Base-by-base conservation (phyloP, 2,329 filamentous ascomycete genomes). In the Fulvia fulva region DNA sequence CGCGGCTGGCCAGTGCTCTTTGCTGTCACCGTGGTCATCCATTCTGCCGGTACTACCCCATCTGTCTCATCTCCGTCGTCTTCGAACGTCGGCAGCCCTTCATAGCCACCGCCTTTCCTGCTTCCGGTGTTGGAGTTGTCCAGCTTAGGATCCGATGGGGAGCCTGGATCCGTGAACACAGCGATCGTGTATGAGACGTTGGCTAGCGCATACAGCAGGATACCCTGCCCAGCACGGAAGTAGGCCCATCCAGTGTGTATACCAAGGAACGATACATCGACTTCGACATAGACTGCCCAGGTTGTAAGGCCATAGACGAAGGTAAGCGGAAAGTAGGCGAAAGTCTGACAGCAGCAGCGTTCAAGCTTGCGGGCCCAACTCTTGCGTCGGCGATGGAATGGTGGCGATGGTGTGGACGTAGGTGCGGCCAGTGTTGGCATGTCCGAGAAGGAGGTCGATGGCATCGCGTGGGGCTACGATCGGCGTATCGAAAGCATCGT, bases 111-210 rank as follows among this genome's bases (percentile, higher is more conserved):
- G 21, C 57, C 58, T 52, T 66, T 68, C 45, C 61, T 61, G 28
- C 57, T 47, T 51, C 51, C 51, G 22, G n/a, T 43, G 28, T 46
- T 51, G 12, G 41, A 51, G 28, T 25, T 53, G 64, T 68, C 66
- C 14, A 71, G 65, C 56, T 68, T 70, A 41, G 68, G 66, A 62
- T 73, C 73, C 46, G 83, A 70, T 9, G 86, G 85, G 47, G 84
- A 86, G 46, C 94, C 94, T 5, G 94, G 93, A 63, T 88, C 85
- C 23, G 91, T 96, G 77, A 97, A 97, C 63, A 97, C 93, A 68
- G 94, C 94, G 46, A 87, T 87, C 0, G 90, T 94, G 77, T 99
- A 99, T 68, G 84, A 93, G 82, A 87, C 89, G 74, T 94, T 93
- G 62, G 95, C 85, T 68, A 96, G 79, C 55, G 84, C 65, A 71